Percentiles rank a stretch among this genome's conserved stretches.
phyloP scores from a whole-genome alignment of 192 early-diverging fungal genomes.

The Dissophora ornata region DNA sequence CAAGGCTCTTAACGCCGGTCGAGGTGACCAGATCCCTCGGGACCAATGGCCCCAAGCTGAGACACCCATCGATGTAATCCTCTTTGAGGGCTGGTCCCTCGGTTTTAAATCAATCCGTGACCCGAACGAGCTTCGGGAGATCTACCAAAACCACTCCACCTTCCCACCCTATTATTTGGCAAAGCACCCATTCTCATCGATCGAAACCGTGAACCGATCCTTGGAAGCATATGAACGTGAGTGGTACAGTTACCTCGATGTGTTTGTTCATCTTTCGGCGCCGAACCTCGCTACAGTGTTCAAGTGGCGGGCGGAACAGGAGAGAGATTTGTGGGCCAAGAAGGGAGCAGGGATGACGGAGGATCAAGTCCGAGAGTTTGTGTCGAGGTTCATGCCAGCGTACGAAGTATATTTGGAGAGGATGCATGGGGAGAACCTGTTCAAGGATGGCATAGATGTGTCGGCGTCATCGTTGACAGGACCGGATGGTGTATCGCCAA shows the following conservation, averaged over 20 bases:
- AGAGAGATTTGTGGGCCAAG: slow-evolving; percentile 66
- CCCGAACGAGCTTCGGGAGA: slow-evolving; percentile 4
- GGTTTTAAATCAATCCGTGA: slow-evolving; percentile 79
- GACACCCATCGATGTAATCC: slow-evolving; percentile 77
- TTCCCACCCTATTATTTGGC: slow-evolving; percentile 26
- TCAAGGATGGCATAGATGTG: slow-evolving; percentile 6
- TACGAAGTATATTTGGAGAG: slow-evolving; percentile 74
- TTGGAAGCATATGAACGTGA: slow-evolving; percentile 66
- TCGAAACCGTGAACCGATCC: slow-evolving; percentile 58
- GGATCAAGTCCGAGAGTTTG: slow-evolving; percentile 85
- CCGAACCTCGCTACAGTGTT: slow-evolving; percentile 74
- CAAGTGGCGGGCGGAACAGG: slow-evolving; percentile 90
- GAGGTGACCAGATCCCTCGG: slow-evolving; percentile 79
- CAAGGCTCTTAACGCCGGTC: slow-evolving; percentile 79
- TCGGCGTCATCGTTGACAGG: slow-evolving; percentile 9
- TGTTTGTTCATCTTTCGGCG: slow-evolving; percentile 78
- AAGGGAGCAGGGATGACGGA: slow-evolving; percentile 72
- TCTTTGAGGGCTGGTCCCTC: slow-evolving; percentile 95
- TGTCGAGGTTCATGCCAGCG: slow-evolving; percentile 88
- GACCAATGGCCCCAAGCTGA: slow-evolving; percentile 66
- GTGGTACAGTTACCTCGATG: slow-evolving; percentile 78
- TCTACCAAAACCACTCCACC: slow-evolving; percentile 19
- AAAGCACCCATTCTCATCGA: slow-evolving; percentile 56
- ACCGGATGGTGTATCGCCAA: background rate
- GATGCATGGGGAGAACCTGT: slow-evolving; percentile 61